Base-by-base conservation (phyloP, 805 yeast species). In the Yueomyces sp. region DNA sequence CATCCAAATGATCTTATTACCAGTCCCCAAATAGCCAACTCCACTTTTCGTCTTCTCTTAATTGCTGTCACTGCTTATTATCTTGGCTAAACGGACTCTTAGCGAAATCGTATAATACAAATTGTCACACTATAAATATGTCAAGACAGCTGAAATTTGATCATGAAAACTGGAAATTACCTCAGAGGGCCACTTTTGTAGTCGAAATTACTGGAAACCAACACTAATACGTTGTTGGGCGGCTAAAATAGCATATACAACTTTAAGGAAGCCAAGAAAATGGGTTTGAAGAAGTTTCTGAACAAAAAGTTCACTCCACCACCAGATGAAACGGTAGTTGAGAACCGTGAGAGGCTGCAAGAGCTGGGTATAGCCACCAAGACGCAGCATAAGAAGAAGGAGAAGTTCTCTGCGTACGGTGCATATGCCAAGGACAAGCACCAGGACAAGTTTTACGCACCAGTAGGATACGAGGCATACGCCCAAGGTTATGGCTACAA, bases 261-360 rank as follows among this genome's bases (percentile, higher is more conserved):
- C 19, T 19, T 19, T 19, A 19, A 19, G 19, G 19, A 19, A 19
- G 19, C 19, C 19, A 19, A 19, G 19, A 19, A 30, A 6, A 73
- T 72, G 78, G 78, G 77, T n/a, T 47, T 72, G 43, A 73, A 68
- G 53, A 69, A 66, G 39, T 59, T 70, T 40, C 73, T 72, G 54
- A 30, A 30, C 33, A 30, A 30, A 30, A 64, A 58, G 44, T 52
- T 52, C 3, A 72, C 64, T 44, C 69, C 76, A 26, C 74, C 74
- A 8, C 63, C 67, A 42, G 77, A 74, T 52, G 65, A 65, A 43
- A 63, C 67, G 4, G 59, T 62, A 29, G 65, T 65, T 12, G 65
- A 65, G 38, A 62, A 67, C 39, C 56, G 66, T 38, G 74, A 72
- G 9, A 49, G 56, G n/a, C 57, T 74, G 50, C 60, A 62, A 47